A percentile compares a stretch with the other conserved stretches of the same genome.
These are phyloP conservation scores for Puccinia polysora DNA, from an alignment of 1,284 basidiomycete species.

Conservation along the genomic window DNA sequence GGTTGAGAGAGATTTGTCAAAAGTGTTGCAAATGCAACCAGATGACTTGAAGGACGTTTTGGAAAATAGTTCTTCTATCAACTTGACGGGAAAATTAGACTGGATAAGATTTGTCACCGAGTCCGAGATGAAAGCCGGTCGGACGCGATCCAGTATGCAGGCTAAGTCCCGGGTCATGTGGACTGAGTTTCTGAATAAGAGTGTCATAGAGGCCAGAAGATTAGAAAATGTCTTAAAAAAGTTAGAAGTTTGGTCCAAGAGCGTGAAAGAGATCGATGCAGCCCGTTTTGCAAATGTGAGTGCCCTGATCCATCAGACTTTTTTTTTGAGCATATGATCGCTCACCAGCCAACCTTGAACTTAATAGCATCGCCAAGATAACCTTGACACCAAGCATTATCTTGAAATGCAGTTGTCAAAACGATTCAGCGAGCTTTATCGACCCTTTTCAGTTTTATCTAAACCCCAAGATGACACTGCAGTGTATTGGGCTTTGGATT, in stretches of 20 bases:
- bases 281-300: constrained; percentile 40
- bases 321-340: no score
- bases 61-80: constrained; percentile 30
- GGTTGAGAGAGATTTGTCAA: constrained; percentile 20
- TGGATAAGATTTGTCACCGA: constrained; percentile 42
- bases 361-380: constrained; percentile 53
- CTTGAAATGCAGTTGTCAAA: constrained; percentile 74
- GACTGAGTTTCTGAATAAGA: constrained; percentile 36
- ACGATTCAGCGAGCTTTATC: constrained; percentile 44
- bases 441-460: constrained; percentile 55
- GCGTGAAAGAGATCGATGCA: constrained; percentile 41
- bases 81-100: constrained; percentile 39
- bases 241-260: constrained; percentile 33
- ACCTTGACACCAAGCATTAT: constrained; percentile 64
- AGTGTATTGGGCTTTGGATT: constrained; percentile 46
- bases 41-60: constrained; percentile 26
- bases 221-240: constrained; percentile 27
- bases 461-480: constrained; percentile 13
- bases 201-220: constrained; percentile 32
- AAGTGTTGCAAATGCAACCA: constrained; percentile 35
- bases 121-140: constrained; percentile 33
- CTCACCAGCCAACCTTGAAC: constrained; percentile 47
- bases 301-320: no score
- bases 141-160: neutral
- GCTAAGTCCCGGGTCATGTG: constrained; percentile 23